phyloP scores from a whole-genome alignment of 2,329 filamentous ascomycete genomes.

The Sporothrix brunneoviolacea region DNA sequence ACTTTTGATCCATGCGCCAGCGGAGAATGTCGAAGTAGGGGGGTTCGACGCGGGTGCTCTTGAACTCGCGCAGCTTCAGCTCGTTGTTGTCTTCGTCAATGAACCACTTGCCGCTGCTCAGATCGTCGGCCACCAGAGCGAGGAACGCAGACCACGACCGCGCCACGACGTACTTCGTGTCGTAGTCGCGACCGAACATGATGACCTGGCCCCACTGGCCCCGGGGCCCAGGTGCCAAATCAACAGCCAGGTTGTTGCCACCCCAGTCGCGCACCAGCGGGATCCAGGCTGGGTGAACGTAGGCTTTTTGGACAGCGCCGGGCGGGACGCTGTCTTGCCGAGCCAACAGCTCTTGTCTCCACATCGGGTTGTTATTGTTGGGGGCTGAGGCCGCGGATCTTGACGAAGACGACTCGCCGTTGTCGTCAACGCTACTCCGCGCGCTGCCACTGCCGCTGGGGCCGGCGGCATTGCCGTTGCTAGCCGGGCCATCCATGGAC shows the following conservation, averaged over 20 bases:
- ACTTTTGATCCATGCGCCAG: conserved; percentile 94
- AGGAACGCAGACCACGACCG: conserved; percentile 87
- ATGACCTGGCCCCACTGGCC: conserved; percentile 97
- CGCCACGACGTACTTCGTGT: conserved; percentile 95
- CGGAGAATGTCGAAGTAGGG: conserved; percentile 90
- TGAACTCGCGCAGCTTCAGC: conserved; percentile 89
- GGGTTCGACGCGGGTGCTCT: conserved; percentile 80
- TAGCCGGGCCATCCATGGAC: conserved; percentile 46
- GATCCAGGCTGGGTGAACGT: conserved; percentile 92
- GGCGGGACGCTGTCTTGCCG: conserved; percentile 85
- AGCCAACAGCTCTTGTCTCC: conserved; percentile 77
- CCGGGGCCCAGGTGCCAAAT: conserved; percentile 80
- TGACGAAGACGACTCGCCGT: conserved; percentile 60
- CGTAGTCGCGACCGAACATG: conserved; percentile 93
- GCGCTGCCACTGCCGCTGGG: conserved; percentile 36
- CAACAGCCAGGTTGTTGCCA: conserved; percentile 92
- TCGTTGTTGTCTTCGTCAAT: conserved; percentile 90
- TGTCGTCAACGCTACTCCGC: conserved; percentile 63
- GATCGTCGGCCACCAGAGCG: conserved; percentile 80
- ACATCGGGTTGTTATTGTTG: conserved; percentile 48
- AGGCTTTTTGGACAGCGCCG: conserved; percentile 82
- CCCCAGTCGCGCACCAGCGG: conserved; percentile 96
- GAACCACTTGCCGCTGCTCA: conserved; percentile 81
- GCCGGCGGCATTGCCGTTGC: conserved; percentile 60
- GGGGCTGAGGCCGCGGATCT: conserved; percentile 43